phyloP scores from a whole-genome alignment of 2,329 filamentous ascomycete genomes.

The Neobulgaria alba region DNA sequence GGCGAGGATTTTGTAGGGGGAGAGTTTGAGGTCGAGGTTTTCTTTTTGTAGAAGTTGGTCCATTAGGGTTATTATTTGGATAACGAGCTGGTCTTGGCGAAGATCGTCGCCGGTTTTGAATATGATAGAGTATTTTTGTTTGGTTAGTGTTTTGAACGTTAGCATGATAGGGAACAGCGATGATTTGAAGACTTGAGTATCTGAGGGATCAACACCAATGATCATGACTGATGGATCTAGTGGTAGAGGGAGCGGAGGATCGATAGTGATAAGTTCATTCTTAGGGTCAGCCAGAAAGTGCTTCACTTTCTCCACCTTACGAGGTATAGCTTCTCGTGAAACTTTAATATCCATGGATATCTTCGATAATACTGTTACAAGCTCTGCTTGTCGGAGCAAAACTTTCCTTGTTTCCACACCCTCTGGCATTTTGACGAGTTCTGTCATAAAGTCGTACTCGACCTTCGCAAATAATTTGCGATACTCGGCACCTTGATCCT shows the following conservation, averaged over 20 bases:
- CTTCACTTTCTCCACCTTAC: constrained; percentile 79
- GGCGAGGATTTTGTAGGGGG: constrained; percentile 92
- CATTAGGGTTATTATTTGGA: constrained; percentile 97
- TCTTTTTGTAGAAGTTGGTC: constrained; percentile 92
- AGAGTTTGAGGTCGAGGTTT: constrained; percentile 88
- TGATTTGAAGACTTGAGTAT: constrained; percentile 91
- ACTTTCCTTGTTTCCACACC: constrained; percentile 67
- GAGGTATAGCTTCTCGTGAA: constrained; percentile 60
- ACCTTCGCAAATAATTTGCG: constrained; percentile 86
- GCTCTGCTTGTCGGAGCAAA: constrained; percentile 78
- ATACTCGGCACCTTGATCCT: constrained; percentile 64
- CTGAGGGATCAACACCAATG: constrained; percentile 71
- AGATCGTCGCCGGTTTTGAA: constrained; percentile 98
- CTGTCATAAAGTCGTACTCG: constrained; percentile 91
- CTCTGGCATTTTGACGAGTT: constrained; percentile 62
- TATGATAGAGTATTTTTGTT: constrained; percentile 78
- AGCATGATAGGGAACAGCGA: constrained; percentile 86
- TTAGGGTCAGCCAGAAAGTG: constrained; percentile 78
- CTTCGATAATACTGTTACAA: constrained; percentile 78
- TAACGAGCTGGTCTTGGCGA: constrained; percentile 92
- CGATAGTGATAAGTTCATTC: constrained; percentile 76
- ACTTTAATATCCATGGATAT: constrained; percentile 83
- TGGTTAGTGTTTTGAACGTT: constrained; percentile 74
- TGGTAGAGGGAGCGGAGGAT: constrained; percentile 79
- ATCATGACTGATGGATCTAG: constrained; percentile 78